Base-by-base conservation (phyloP, 2,329 filamentous ascomycete genomes). In the Aspergillus aculeatinus region DNA sequence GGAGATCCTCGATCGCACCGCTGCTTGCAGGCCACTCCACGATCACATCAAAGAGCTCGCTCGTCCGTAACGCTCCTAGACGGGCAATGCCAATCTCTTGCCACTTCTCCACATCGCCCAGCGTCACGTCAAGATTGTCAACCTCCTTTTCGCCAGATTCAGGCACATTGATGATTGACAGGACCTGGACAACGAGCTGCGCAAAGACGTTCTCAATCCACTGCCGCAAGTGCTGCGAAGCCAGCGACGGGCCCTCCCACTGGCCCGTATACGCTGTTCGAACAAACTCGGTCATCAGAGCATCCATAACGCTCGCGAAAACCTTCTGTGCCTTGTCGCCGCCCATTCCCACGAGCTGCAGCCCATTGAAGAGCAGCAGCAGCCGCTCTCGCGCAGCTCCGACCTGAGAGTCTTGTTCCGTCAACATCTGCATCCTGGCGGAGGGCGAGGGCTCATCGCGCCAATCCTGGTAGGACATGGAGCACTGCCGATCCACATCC, bases 1-100 rank as follows among this genome's bases (percentile, higher is more conserved):
- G 85, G 61, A 88, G 76, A 68, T 88, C 86, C 42, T 86, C 79
- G 33, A 88, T 81, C 1, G 84, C 85, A 12, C 85, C 85, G 59
- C 78, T 75, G 56, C 84, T 87, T 16, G 78, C 74, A 59, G 85
- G 82, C 84, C 85, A 87, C 57, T 82, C 80, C 55, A 87, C 84
- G 58, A 88, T 81, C 59, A 87, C 83, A 67, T 87, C 83, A 60
- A 88, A 88, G 0, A 88, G 74, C 59, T 85, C 80, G 31, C 80
- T 78, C 1, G 83, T 82, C 16, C 86, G 80, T 19, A 83, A 77
- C 47, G 81, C 79, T 2, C 85, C 86, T 2, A 88, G 72, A 35
- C 83, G 79, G 16, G 78, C 77, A 47, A 85, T 75, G 5, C 81
- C 85, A 65, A 84, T 83, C 29, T 83, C 80, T 61, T 82, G 80